Evolutionary conservation across 2,329 filamentous ascomycete genomes (phyloP).

Genomic region (Simplicillium aogashimaense): DNA sequence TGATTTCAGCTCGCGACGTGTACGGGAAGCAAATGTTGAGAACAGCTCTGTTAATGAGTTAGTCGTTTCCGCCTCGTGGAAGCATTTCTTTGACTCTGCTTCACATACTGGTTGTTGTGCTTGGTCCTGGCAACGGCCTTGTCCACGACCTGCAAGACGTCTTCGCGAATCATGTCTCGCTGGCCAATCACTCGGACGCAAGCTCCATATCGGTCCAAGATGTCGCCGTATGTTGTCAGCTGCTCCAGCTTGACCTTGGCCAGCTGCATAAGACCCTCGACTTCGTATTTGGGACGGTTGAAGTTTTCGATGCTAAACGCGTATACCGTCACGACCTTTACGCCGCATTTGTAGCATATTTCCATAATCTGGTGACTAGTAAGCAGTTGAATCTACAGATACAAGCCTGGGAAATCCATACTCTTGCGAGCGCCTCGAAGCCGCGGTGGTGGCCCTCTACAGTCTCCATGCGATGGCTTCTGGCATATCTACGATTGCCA

Average conservation of each 20-base stretch:
- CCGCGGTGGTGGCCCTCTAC: conserved; percentile 93
- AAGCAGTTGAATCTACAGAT: conserved; percentile 2
- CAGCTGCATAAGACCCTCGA: conserved; percentile 95
- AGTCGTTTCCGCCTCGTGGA: conserved; percentile 2
- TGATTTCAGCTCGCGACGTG: conserved; percentile 92
- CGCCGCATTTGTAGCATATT: conserved; percentile 95
- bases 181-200: conserved; percentile 79
- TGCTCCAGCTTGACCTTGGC: conserved; percentile 92
- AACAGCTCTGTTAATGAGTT: conserved; percentile 29
- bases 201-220: conserved; percentile 88
- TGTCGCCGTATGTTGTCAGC: conserved; percentile 82
- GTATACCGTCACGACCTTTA: conserved; percentile 95
- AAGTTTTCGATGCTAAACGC: conserved; percentile 99
- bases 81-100: neutral
- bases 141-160: conserved; percentile 84
- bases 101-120: conserved; percentile 64
- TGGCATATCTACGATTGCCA: conserved; percentile 87
- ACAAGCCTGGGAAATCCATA: conserved; percentile 30
- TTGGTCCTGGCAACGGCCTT: conserved; percentile 78
- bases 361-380: conserved; percentile 63
- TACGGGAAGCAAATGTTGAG: conserved; percentile 98
- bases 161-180: conserved; percentile 70
- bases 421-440: conserved; percentile 86
- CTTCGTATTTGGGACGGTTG: conserved; percentile 91
- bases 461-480: conserved; percentile 85